A percentile compares a stretch with the other conserved stretches of the same genome.
Conservation (phyloP, 2,329 filamentous ascomycete species). For the Bipolaris cookei region DNA sequence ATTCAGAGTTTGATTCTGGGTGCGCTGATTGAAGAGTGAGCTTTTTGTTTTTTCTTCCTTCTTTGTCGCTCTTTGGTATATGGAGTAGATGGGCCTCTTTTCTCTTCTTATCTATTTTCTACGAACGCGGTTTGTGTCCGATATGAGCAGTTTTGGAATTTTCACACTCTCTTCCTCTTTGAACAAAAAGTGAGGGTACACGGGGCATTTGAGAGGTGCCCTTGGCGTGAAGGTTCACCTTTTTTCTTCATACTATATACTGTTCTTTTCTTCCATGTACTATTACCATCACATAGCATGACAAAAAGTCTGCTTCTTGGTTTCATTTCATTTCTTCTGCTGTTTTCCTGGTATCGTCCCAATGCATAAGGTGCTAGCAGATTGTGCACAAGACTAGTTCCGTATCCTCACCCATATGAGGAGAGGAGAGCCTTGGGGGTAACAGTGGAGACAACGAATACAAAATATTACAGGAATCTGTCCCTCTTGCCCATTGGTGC, state of each 20-base stretch:
- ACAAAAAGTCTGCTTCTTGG: background rate
- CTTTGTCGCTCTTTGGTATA: background rate
- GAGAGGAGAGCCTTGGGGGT: no score
- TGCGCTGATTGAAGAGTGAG: slow-evolving; percentile 69
- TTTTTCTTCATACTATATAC: background rate
- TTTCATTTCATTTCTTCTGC: background rate
- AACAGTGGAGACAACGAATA: no score
- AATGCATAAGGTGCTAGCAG: no score
- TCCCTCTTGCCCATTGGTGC: no score
- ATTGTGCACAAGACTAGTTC: no score
- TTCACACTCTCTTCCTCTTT: background rate
- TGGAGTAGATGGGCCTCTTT: background rate
- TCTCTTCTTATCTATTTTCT: background rate
- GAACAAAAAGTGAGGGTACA: background rate
- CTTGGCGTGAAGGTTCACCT: background rate
- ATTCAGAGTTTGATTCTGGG: slow-evolving; percentile 93
- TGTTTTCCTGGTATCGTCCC: no score
- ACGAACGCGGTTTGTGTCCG: background rate
- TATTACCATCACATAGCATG: background rate
- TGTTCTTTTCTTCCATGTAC: background rate
- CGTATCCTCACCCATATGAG: no score
- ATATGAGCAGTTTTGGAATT: background rate
- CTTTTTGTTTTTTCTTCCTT: background rate
- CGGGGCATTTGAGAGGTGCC: background rate
- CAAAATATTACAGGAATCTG: no score